Evolutionary conservation across 306 rosid species (phyloP).

Genomic region (Sindora glabra): DNA sequence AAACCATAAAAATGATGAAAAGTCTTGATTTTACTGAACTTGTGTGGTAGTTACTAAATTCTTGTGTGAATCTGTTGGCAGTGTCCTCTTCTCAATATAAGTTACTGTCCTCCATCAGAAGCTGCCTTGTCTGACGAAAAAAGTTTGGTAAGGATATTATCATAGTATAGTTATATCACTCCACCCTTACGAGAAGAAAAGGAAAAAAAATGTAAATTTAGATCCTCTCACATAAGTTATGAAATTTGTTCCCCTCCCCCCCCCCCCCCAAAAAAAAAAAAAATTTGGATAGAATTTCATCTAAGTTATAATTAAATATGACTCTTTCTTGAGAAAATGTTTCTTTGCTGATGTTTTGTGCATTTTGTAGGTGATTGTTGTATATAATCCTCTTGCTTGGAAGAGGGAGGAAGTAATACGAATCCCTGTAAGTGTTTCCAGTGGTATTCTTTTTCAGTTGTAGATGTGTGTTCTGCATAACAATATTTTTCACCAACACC

Average conservation of each 20-base stretch:
- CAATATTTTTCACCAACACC: background rate
- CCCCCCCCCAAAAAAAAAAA: slow-evolving; percentile 1
- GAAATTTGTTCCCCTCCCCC: too few relatives aligned
- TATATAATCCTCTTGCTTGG: slow-evolving; percentile 84
- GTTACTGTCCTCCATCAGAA: slow-evolving; percentile 86
- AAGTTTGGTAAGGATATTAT: slow-evolving; percentile 44
- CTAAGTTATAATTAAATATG: background rate
- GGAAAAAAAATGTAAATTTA: background rate
- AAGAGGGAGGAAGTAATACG: slow-evolving; percentile 66
- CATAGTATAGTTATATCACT: background rate
- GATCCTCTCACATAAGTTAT: too few relatives aligned
- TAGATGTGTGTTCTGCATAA: background rate
- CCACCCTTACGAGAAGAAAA: background rate
- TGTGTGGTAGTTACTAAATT: slow-evolving; percentile 12
- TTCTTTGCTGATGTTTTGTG: background rate
- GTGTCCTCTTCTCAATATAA: slow-evolving; percentile 88
- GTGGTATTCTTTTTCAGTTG: background rate
- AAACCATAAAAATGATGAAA: background rate
- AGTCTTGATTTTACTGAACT: background rate
- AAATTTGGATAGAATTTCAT: background rate
- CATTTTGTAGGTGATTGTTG: slow-evolving; percentile 55
- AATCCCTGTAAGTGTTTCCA: slow-evolving; percentile 62
- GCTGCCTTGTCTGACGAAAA: slow-evolving; percentile 42
- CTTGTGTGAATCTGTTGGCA: slow-evolving; percentile 31
- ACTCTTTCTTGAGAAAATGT: background rate